A percentile compares a stretch with the other conserved stretches of the same genome.
phyloP scores from a whole-genome alignment of 2,329 filamentous ascomycete species.

The Cryphonectria naterciae region DNA sequence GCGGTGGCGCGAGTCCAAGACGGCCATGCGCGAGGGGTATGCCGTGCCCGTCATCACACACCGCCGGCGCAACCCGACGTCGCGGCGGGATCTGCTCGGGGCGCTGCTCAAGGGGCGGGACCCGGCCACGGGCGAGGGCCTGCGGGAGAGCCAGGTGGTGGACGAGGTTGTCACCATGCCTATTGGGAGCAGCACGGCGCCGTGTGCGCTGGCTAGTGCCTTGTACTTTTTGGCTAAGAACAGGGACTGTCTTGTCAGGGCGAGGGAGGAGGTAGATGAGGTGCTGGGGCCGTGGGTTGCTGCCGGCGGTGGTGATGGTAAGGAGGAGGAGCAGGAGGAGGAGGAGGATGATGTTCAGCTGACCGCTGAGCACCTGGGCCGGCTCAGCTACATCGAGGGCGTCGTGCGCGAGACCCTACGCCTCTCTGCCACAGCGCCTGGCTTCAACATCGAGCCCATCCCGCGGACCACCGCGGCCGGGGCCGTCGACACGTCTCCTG shows the following conservation, averaged over 20 bases:
- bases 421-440: slow-evolving; percentile 57
- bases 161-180: slow-evolving; percentile 73
- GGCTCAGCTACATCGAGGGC: slow-evolving; percentile 58
- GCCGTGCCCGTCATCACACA: slow-evolving; percentile 61
- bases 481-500: slow-evolving; percentile 44
- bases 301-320: background rate
- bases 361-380: slow-evolving; percentile 51
- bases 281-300: slow-evolving; percentile 43
- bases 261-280: slow-evolving; percentile 57
- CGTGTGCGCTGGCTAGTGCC: slow-evolving; percentile 48
- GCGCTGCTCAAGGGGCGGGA: slow-evolving; percentile 63
- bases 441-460: slow-evolving; percentile 57
- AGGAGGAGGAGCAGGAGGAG: background rate
- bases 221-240: slow-evolving; percentile 58
- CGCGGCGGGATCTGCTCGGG: slow-evolving; percentile 64
- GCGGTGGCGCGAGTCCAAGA: slow-evolving; percentile 59
- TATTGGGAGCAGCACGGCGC: slow-evolving; percentile 58
- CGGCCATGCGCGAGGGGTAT: slow-evolving; percentile 55
- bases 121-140: slow-evolving; percentile 60
- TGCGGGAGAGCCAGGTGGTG: slow-evolving; percentile 64
- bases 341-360: slow-evolving; percentile 43
- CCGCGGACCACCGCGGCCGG: slow-evolving; percentile 40
- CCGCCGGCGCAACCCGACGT: slow-evolving; percentile 56
- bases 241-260: slow-evolving; percentile 50
- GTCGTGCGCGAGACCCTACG: slow-evolving; percentile 59